These are phyloP conservation scores for Ceratocystis harringtonii DNA, from an alignment of 2,329 filamentous ascomycete species.

Conservation along the genomic window DNA sequence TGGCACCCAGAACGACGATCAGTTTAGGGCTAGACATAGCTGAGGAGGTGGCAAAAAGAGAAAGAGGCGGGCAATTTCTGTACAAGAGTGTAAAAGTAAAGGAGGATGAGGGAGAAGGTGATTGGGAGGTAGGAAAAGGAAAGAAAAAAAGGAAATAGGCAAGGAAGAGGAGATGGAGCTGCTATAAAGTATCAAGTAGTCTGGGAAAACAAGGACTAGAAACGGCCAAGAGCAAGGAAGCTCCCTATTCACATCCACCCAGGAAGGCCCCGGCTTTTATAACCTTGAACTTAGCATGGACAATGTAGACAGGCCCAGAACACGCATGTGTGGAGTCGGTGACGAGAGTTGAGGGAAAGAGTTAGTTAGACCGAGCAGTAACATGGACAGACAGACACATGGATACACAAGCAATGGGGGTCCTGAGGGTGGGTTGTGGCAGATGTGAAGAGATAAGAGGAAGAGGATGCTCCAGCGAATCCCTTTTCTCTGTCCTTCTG, in stretches of 20 bases:
- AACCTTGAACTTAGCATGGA: not conserved
- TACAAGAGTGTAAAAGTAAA: not conserved
- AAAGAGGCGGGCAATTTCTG: not conserved
- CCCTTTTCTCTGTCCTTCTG: not conserved
- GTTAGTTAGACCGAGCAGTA: not conserved
- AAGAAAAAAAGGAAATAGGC: not conserved
- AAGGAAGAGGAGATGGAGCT: not conserved
- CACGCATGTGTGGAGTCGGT: not conserved
- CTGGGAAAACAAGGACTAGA: not conserved
- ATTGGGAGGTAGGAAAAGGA: not conserved
- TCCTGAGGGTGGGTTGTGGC: too few relatives aligned
- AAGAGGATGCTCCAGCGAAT: not conserved
- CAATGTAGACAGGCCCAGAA: not conserved
- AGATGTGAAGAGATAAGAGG: not conserved
- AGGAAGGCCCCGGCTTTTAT: not conserved
- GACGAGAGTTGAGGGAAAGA: not conserved
- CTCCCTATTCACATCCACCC: not conserved
- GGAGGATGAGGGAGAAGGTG: not conserved
- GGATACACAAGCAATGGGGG: not conserved
- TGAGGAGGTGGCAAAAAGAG: not conserved
- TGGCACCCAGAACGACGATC: conserved; percentile 33
- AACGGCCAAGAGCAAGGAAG: not conserved
- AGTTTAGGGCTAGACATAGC: conserved; percentile 24
- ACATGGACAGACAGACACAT: not conserved
- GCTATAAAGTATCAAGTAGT: not conserved